Base-by-base conservation (phyloP, 1,139 yeast species). In the Sugiyamaella xylanicola region DNA sequence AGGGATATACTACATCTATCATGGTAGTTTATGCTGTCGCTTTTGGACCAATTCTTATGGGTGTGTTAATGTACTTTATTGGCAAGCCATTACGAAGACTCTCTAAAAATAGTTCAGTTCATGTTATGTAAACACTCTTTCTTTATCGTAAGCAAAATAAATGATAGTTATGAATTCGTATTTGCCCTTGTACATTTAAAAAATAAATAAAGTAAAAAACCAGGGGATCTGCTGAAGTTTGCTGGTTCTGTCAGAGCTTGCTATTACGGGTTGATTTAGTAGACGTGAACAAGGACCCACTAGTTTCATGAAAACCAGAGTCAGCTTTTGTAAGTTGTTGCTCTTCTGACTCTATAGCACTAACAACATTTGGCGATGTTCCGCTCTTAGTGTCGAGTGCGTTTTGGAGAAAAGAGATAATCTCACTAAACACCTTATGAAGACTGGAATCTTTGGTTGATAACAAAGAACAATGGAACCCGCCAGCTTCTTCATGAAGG, bases 101-200 rank as follows among this genome's bases (percentile, higher is more conserved):
- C 21, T 40, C 54, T 9, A 54, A 27, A 39, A 48, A 54, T 43
- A 54, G 56, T 13, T 43, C 41, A n/a, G 56, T 54, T 29, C 56
- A 53, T 46, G 27, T 19, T 29, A 25, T 56, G 46, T 48, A 48
- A 54, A 25, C 29, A 25, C 29, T 5, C 29, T 25, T 9, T 25
- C 29, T 25, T 25, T 25, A 25, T 25, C 5, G 29, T 25, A 25
- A 5, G 9, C 29, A 25, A 25, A 25, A 25, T 25, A 25, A 25
- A 25, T 25, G 9, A 25, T n/a, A n/a, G n/a, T n/a, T n/a, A n/a
- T n/a, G n/a, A n/a, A n/a, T n/a, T n/a, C n/a, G n/a, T n/a, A n/a
- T n/a, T n/a, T n/a, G n/a, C n/a, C n/a, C n/a, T n/a, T n/a, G n/a
- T n/a, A n/a, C n/a, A n/a, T n/a, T n/a, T n/a, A n/a, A n/a, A n/a